Evolutionary conservation across 257 asterid species (phyloP).

Genomic region (Lantana camara): DNA sequence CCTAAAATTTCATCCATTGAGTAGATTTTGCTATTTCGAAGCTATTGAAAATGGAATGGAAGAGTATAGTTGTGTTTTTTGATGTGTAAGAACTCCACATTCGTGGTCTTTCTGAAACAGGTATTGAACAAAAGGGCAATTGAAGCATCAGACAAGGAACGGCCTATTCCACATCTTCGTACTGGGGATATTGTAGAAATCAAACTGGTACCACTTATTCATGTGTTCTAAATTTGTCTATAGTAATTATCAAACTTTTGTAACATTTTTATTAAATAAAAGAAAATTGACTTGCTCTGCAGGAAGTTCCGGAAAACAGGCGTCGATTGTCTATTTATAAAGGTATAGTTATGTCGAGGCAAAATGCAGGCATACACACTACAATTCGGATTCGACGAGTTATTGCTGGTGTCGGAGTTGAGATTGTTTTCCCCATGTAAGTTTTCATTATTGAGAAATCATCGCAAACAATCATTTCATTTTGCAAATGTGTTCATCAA

Average conservation of each 20-base stretch:
- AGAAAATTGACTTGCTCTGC: constrained; percentile 25
- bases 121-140: constrained; percentile 76
- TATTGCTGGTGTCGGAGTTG: constrained; percentile 94
- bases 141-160: constrained; percentile 67
- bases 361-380: constrained; percentile 97
- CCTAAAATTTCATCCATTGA: not conserved
- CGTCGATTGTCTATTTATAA: constrained; percentile 76
- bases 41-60: constrained; percentile 8
- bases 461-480: constrained; percentile 7
- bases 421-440: constrained; percentile 94
- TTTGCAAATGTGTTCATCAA: constrained; percentile 5
- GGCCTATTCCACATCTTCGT: constrained; percentile 86
- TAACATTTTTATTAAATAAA: constrained; percentile 23
- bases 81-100: constrained; percentile 22
- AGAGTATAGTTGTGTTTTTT: not conserved
- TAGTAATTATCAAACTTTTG: constrained; percentile 5
- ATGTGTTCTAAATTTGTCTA: constrained; percentile 2
- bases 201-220: constrained; percentile 59
- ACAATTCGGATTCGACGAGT: constrained; percentile 87
- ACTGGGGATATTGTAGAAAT: constrained; percentile 87
- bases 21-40: not conserved
- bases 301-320: constrained; percentile 91
- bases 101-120: constrained; percentile 42
- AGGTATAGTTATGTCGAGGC: constrained; percentile 86
- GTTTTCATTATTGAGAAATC: constrained; percentile 33